These are phyloP conservation scores for Geotrichum bryndzae DNA, from an alignment of 1,139 yeast species.

Conservation along the genomic window DNA sequence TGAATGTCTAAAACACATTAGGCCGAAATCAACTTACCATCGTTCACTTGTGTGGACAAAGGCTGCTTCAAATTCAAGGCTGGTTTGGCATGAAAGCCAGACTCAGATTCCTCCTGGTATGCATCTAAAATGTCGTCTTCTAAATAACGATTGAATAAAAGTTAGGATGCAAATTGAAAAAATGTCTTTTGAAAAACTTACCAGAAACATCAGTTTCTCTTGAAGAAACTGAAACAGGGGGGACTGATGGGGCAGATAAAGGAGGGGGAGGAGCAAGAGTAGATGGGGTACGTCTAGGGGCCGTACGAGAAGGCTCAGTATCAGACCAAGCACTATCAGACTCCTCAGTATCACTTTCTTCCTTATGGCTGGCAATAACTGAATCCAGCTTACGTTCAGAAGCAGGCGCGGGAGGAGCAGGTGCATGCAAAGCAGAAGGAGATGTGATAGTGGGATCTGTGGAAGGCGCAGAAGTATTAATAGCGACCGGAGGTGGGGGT, in stretches of 20 bases:
- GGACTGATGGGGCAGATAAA: background rate
- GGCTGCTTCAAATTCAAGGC: background rate
- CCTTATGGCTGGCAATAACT: constrained; percentile 10
- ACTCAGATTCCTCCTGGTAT: constrained; percentile 1
- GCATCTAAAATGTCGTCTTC: background rate
- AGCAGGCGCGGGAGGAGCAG: background rate
- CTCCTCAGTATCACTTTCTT: constrained; percentile 4
- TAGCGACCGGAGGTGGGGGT: background rate
- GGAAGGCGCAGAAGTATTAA: background rate
- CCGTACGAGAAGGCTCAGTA: background rate
- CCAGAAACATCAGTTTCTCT: background rate
- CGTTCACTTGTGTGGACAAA: background rate
- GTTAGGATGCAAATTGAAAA: background rate
- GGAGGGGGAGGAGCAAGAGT: background rate
- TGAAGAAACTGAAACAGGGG: background rate
- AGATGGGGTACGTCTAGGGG: background rate
- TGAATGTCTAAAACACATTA: background rate
- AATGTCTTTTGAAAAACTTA: background rate
- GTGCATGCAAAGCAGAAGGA: background rate
- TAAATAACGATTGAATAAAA: background rate
- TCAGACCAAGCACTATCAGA: constrained; percentile 15
- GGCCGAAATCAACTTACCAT: background rate
- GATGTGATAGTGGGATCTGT: background rate
- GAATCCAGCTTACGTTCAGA: constrained; percentile 6
- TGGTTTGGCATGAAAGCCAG: background rate